Conservation (phyloP, 345 rosid species). For the Ceriops zippeliana region DNA sequence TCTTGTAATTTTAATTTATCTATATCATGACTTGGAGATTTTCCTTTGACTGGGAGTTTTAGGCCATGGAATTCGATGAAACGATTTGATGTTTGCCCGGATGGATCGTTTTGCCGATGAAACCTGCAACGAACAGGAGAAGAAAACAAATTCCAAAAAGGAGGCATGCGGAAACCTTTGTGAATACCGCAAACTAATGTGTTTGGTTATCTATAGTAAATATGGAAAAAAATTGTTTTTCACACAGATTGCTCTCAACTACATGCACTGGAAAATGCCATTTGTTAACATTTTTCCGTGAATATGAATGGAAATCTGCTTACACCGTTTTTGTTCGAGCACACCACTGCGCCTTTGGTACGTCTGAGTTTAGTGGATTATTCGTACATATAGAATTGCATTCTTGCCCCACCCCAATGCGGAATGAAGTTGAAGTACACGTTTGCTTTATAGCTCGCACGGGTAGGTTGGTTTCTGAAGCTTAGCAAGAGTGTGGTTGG, state of each 20-base stretch:
- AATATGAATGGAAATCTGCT: not conserved
- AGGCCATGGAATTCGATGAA: constrained; percentile 4
- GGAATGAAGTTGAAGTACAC: too few relatives aligned
- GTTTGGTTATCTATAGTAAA: not conserved
- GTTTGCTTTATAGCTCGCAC: too few relatives aligned
- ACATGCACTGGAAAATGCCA: not conserved
- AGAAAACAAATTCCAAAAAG: not conserved
- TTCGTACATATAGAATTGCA: too few relatives aligned
- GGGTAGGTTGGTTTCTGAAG: too few relatives aligned
- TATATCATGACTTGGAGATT: not conserved
- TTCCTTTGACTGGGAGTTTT: not conserved
- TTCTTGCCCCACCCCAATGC: too few relatives aligned
- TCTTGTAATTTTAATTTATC: not conserved
- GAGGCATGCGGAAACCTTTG: not conserved
- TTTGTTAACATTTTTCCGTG: not conserved
- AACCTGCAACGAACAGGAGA: not conserved
- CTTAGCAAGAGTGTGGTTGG: too few relatives aligned
- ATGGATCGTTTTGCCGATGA: not conserved
- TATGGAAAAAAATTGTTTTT: not conserved
- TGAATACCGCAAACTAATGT: not conserved
- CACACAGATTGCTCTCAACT: not conserved
- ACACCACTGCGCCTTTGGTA: too few relatives aligned
- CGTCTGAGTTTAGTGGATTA: too few relatives aligned
- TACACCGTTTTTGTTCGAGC: too few relatives aligned
- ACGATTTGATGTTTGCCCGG: not conserved